A percentile compares a stretch with the other conserved stretches of the same genome.
Evolutionary conservation across 192 early-diverging fungal species (phyloP).

Genomic region (Podochytrium sp.): DNA sequence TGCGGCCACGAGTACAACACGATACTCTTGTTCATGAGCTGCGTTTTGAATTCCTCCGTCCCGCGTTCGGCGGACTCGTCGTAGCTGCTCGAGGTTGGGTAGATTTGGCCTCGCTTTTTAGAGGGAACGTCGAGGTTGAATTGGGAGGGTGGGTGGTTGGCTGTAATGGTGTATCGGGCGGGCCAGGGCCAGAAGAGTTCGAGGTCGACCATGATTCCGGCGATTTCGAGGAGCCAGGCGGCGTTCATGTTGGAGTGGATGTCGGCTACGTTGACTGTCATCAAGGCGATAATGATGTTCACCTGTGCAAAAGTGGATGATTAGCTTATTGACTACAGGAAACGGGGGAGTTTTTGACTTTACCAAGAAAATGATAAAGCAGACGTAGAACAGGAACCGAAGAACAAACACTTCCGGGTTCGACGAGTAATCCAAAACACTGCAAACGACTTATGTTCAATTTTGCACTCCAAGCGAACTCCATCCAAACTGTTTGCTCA

Average conservation of each 20-base stretch:
- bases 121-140: constrained; percentile 17
- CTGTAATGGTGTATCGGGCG: constrained; percentile 29
- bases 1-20: constrained; percentile 46
- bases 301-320: constrained; percentile 21
- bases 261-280: constrained; percentile 55
- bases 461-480: too few relatives aligned
- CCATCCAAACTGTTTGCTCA: too few relatives aligned
- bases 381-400: constrained; percentile 48
- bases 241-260: constrained; percentile 47
- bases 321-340: neutral
- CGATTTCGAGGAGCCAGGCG: constrained; percentile 53
- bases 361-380: constrained; percentile 49
- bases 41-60: neutral
- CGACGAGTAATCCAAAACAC: constrained; percentile 36
- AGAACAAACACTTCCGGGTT: constrained; percentile 41
- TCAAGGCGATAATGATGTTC: constrained; percentile 52
- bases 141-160: constrained; percentile 4
- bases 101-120: neutral
- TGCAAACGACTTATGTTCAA: too few relatives aligned
- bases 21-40: constrained; percentile 7
- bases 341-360: neutral
- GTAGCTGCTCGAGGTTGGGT: neutral
- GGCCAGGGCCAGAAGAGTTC: constrained; percentile 53
- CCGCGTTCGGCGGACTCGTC: neutral
- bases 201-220: constrained; percentile 51